A percentile compares a stretch with the other conserved stretches of the same genome.
Evolutionary conservation across 2,329 filamentous ascomycete species (phyloP).

Genomic region (Diplodia scrobiculata): DNA sequence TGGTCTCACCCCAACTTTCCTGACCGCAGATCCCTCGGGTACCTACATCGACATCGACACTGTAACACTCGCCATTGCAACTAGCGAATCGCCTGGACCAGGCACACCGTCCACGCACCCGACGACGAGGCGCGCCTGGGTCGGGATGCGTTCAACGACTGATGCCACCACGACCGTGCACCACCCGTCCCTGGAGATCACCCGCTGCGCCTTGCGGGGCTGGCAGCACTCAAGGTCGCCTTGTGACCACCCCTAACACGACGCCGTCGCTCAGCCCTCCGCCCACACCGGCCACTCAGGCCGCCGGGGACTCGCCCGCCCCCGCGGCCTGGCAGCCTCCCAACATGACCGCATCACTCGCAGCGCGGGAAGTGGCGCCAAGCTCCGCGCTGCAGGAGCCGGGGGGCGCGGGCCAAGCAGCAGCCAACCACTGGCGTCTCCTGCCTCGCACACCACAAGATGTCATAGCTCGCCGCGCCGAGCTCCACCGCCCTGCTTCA

Average conservation of each 20-base stretch:
- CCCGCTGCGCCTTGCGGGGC: slow-evolving; percentile 6
- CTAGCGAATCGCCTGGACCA: not conserved
- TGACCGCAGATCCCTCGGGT: not conserved
- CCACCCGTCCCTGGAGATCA: slow-evolving; percentile 18
- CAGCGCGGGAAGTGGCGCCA: not conserved
- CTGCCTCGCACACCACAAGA: not conserved
- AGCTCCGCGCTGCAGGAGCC: slow-evolving; percentile 3
- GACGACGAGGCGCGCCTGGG: not conserved
- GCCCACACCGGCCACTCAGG: not conserved
- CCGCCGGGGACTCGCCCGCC: not conserved
- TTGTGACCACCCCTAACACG: not conserved
- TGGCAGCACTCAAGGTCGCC: not conserved
- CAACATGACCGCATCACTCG: slow-evolving; percentile 14
- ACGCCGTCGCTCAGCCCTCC: not conserved
- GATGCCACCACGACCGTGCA: not conserved
- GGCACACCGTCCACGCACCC: not conserved
- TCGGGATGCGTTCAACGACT: not conserved
- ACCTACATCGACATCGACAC: not conserved
- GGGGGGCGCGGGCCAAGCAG: not conserved
- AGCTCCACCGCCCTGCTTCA: slow-evolving; percentile 4
- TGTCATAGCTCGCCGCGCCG: not conserved
- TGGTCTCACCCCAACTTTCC: not conserved
- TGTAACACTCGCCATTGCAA: too few species aligned
- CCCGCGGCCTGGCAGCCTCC: not conserved
- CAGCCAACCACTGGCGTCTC: slow-evolving; percentile 5